Base-by-base conservation (phyloP, 2,329 filamentous ascomycete genomes). In the Hypoxylon sp. region DNA sequence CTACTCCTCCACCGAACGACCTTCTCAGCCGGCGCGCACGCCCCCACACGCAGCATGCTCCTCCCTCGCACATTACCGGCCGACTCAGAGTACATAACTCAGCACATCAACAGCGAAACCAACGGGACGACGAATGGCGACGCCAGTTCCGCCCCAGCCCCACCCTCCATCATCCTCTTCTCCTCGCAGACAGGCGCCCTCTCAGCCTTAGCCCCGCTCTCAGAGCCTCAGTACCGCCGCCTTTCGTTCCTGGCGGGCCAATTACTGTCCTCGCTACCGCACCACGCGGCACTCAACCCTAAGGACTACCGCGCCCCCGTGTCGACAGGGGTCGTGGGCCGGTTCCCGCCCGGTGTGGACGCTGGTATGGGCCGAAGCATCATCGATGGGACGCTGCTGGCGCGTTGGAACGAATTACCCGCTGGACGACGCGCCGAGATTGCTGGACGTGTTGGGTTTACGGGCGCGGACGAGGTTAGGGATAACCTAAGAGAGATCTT, bases 1-100 rank as follows among this genome's bases (percentile, higher is more conserved):
- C 87, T 94, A 40, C 87, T 99, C 22, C 86, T 99, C 6, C 93
- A 95, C 78, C 89, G 92, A 64, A 93, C 92, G 55, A 92, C 93
- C 62, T 98, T 99, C 80, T 91, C 94, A 75, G 89, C 92, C 0
- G 93, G 93, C 36, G 88, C 87, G 16, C 92, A 97, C 77, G 86
- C 90, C 68, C 88, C 92, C 0, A 90, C 91, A 0, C 87, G 86
- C 36, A 90, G 93, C 71, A 88, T 90, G 18, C 87, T 97, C 50
- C 84, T 98, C 32, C 91, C 92, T 1, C 89, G 89, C 14, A 88
- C 87, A 3, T 78, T 87, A 76, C 84, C 52, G 79, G 80, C 48
- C 75, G 77, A 67, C 73, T 64, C 76, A 73, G 60, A 69, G 52
- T 74, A 78, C 65, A 65, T 68, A 55, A 40, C 74, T 56, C 70